Evolutionary conservation across 352 stramenopile species (phyloP), one percentile per base, ranked within the genome.

Genomic region (Pythium phragmitis): DNA sequence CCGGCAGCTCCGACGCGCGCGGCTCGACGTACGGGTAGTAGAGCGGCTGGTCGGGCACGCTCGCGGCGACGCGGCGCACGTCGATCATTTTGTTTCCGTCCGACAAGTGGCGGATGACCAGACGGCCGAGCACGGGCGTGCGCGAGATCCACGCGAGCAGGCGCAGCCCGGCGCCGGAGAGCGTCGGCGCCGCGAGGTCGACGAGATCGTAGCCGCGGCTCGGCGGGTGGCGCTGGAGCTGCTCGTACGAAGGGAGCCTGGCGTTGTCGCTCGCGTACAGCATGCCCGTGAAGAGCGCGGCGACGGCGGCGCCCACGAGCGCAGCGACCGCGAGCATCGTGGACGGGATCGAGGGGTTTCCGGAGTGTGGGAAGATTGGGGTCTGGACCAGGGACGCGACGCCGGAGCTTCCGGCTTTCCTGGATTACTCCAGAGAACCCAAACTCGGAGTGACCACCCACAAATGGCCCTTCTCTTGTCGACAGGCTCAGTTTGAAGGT

Each of bases 21-120:
- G 80, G 77, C 13, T 81, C 69, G 48, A 89, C 51, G 49, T 82
- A 88, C 37, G 89, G 88, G 66, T 94, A 94, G 65, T 95, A 96
- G 36, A 96, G 55, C 9, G 91, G 91, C 56, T 85, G 58, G 51
- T 96, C 71, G 7, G 77, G 68, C 21, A 93, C 72, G n/a, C 69
- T 79, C 3, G 85, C 77, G 8, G 85, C 85, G 30, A 88, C 67
- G 21, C 64, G 56, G 9, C 80, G 80, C 33, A 89, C 75, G 48
- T 80, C 68, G 46, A 87, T 26, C 63, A 90, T 82, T 13, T 86
- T 76, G 65, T 91, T 91, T 30, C 88, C 80, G 16, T 74, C 76
- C 37, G 68, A 65, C 41, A 89, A 49, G 39, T 80, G 58, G 56
- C 75, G 76, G 65, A 68, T 69, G 21, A 91, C 28, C 43, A 88